These are phyloP conservation scores for Aspergillus sp. DNA, from an alignment of 2,329 filamentous ascomycete species.

Conservation along the genomic window DNA sequence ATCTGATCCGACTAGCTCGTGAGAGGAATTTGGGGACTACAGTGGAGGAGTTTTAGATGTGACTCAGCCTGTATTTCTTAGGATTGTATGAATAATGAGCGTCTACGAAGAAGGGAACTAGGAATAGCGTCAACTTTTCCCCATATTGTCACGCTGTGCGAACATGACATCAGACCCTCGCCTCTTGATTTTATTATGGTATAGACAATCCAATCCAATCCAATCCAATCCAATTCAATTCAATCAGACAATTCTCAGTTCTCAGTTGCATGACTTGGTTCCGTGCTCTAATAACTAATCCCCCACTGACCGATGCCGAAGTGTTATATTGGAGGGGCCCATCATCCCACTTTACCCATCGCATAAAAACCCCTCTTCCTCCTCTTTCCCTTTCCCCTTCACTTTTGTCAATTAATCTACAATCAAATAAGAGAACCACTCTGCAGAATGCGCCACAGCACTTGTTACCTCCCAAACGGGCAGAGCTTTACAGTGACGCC, in stretches of 20 bases:
- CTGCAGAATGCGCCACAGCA: conserved; percentile 19
- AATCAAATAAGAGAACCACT: no score
- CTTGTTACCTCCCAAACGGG: conserved; percentile 70
- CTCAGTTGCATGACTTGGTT: no score
- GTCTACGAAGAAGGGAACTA: not conserved
- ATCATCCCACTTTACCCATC: conserved; percentile 3
- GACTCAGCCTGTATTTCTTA: not conserved
- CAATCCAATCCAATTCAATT: not conserved
- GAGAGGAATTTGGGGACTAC: conserved; percentile 49
- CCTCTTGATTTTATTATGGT: not conserved
- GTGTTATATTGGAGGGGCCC: not conserved
- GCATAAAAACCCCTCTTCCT: not conserved
- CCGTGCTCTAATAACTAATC: no score
- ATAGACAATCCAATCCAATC: not conserved
- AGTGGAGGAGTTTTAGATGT: conserved; percentile 36
- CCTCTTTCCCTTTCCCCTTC: not conserved
- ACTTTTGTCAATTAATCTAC: not conserved
- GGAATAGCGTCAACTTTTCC: not conserved
- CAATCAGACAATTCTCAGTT: not conserved
- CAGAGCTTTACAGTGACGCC: conserved; percentile 73
- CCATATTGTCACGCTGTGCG: not conserved
- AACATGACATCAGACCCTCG: not conserved
- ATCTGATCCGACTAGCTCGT: conserved; percentile 52
- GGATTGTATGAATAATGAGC: not conserved
- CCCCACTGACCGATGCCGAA: no score